Conservation (phyloP, 768 basidiomycete species). For the Thelephora aurantiotincta region DNA sequence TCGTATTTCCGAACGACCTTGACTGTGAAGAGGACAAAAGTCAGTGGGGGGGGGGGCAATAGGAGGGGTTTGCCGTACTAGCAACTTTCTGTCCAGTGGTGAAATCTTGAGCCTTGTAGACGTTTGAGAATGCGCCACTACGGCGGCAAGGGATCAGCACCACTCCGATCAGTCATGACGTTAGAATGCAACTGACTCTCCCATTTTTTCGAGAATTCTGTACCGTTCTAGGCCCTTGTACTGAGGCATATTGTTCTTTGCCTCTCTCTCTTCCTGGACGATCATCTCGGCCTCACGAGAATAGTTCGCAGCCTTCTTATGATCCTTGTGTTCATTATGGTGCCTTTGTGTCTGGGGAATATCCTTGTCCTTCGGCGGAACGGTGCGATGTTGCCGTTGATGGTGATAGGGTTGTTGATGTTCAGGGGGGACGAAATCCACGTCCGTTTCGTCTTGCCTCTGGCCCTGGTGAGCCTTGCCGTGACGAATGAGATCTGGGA, state of each 20-base stretch:
- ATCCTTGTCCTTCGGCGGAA: constrained; percentile 7
- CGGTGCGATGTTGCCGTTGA: constrained; percentile 15
- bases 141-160: not conserved
- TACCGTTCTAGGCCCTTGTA: constrained; percentile 79
- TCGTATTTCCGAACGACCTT: constrained; percentile 93
- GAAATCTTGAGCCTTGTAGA: constrained; percentile 82
- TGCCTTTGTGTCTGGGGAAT: constrained; percentile 17
- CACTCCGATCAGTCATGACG: not conserved
- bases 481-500: constrained; percentile 36
- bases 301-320: constrained; percentile 14
- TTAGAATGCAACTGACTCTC: constrained; percentile 51
- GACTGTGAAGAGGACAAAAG: constrained; percentile 29
- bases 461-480: constrained; percentile 27
- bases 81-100: constrained; percentile 69
- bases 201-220: constrained; percentile 74
- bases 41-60: not conserved
- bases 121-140: constrained; percentile 96
- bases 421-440: constrained; percentile 7
- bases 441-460: constrained; percentile 10
- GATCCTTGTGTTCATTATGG: constrained; percentile 19
- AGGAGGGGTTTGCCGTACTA: constrained; percentile 30
- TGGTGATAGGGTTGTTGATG: constrained; percentile 13
- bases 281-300: constrained; percentile 45
- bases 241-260: constrained; percentile 65
- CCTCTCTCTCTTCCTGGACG: constrained; percentile 61